phyloP scores from a whole-genome alignment of 805 yeast genomes.

The Candida sphagnicola region DNA sequence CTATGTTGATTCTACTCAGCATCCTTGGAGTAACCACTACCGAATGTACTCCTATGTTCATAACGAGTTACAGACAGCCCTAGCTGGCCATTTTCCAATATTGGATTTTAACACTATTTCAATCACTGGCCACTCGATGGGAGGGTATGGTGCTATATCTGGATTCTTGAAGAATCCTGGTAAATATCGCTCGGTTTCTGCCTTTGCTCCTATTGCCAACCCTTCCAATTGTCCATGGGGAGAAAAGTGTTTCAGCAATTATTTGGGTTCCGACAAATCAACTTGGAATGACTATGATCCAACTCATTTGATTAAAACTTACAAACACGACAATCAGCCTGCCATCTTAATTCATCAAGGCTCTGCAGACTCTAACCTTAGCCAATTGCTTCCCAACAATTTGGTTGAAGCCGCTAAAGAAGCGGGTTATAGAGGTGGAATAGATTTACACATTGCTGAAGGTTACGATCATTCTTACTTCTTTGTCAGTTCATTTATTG shows the following conservation, averaged over 20 bases:
- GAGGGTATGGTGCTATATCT: constrained; percentile 89
- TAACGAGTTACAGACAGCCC: constrained; percentile 58
- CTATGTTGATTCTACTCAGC: constrained; percentile 78
- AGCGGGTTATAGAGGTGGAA: constrained; percentile 54
- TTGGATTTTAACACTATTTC: constrained; percentile 66
- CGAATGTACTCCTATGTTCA: constrained; percentile 84
- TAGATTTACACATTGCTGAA: constrained; percentile 60
- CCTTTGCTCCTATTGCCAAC: constrained; percentile 86
- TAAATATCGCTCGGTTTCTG: constrained; percentile 73
- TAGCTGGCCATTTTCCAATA: constrained; percentile 38
- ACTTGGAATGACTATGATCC: constrained; percentile 83
- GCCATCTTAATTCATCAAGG: constrained; percentile 82
- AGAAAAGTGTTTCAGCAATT: constrained; percentile 71
- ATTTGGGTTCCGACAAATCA: constrained; percentile 60
- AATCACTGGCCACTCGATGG: constrained; percentile 98
- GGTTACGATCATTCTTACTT: constrained; percentile 92
- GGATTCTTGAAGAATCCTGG: constrained; percentile 65
- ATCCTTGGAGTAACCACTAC: constrained; percentile 69
- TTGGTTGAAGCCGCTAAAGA: constrained; percentile 58
- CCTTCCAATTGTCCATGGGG: constrained; percentile 88
- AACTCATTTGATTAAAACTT: constrained; percentile 60
- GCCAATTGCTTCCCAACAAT: constrained; percentile 73
- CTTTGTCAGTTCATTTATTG: constrained; percentile 75
- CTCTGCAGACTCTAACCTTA: constrained; percentile 65
- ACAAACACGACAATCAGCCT: constrained; percentile 49